phyloP scores from a whole-genome alignment of 192 early-diverging fungal species.

The Podila epicladia region DNA sequence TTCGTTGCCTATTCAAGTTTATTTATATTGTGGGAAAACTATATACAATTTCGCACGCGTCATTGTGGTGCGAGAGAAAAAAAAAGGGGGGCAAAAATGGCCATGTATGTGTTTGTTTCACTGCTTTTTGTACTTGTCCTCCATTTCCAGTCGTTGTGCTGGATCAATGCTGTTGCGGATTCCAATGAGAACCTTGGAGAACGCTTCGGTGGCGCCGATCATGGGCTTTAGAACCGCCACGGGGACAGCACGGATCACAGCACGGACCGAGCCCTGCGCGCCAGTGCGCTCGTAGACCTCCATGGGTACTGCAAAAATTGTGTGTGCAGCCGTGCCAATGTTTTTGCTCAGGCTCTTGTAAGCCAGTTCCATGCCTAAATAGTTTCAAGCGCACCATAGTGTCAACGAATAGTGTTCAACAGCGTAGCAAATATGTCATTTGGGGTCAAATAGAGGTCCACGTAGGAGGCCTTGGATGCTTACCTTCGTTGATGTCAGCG shows the following conservation, averaged over 20 bases:
- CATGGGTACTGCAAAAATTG: slow-evolving; percentile 90
- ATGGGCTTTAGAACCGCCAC: slow-evolving; percentile 94
- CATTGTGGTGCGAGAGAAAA: too few relatives aligned
- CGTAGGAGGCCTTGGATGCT: not conserved
- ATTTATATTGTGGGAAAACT: too few relatives aligned
- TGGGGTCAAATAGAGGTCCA: not conserved
- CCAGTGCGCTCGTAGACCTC: slow-evolving; percentile 76
- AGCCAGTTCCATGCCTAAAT: slow-evolving; percentile 74
- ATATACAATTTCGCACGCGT: too few relatives aligned
- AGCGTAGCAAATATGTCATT: not conserved
- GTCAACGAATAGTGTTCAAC: not conserved
- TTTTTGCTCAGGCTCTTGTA: slow-evolving; percentile 84
- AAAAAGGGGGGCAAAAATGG: too few relatives aligned
- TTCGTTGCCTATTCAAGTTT: too few relatives aligned
- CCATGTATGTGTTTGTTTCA: not conserved
- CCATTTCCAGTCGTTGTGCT: slow-evolving; percentile 73
- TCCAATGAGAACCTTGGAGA: slow-evolving; percentile 91
- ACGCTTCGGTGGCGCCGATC: slow-evolving; percentile 94
- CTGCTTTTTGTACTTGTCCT: slow-evolving; percentile 67
- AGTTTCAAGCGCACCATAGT: slow-evolving; percentile 3
- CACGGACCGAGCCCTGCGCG: slow-evolving; percentile 64
- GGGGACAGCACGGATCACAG: slow-evolving; percentile 84
- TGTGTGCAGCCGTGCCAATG: slow-evolving; percentile 84
- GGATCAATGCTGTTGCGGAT: slow-evolving; percentile 93
- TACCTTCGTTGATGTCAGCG: slow-evolving; percentile 78